phyloP scores from a whole-genome alignment of 139 green algal genomes.

The Chlamydomonas urium region DNA sequence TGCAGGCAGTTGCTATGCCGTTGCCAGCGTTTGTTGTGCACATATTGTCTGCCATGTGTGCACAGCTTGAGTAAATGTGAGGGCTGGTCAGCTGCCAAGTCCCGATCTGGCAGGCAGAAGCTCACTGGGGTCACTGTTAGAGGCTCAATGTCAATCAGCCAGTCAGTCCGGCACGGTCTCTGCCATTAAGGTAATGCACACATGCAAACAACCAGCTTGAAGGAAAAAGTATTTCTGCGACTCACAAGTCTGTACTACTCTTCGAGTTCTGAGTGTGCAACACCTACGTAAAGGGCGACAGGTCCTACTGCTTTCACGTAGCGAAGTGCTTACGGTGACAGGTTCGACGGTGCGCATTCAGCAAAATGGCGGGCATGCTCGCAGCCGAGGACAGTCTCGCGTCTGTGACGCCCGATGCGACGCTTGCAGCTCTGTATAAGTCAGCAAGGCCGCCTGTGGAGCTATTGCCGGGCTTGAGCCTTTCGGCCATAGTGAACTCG shows the following conservation, averaged over 20 bases:
- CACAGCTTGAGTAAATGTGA: too few relatives aligned
- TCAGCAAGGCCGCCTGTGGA: slow-evolving; percentile 26
- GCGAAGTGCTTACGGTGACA: neutral
- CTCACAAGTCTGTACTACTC: neutral
- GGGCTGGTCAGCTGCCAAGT: too few relatives aligned
- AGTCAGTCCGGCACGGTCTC: too few relatives aligned
- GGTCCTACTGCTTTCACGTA: neutral
- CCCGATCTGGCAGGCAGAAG: too few relatives aligned
- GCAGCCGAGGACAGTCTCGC: neutral
- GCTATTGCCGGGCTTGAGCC: slow-evolving; percentile 16
- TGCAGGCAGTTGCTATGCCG: too few relatives aligned
- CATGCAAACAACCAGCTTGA: too few relatives aligned
- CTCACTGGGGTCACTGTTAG: too few relatives aligned
- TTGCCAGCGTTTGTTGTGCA: too few relatives aligned
- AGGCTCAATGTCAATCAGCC: too few relatives aligned
- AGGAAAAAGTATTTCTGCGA: too few relatives aligned
- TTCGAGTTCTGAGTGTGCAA: neutral
- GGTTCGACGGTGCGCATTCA: neutral
- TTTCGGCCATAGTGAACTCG: slow-evolving; percentile 31
- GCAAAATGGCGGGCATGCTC: neutral
- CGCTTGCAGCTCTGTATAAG: slow-evolving; percentile 26
- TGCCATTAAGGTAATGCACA: too few relatives aligned
- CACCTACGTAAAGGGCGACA: neutral
- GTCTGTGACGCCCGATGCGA: neutral
- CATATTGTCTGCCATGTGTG: too few relatives aligned